A percentile compares a stretch with the other conserved stretches of the same genome.
These are phyloP conservation scores for Cyberlindnera misumaiensis DNA, from an alignment of 805 yeast species.

Conservation along the genomic window DNA sequence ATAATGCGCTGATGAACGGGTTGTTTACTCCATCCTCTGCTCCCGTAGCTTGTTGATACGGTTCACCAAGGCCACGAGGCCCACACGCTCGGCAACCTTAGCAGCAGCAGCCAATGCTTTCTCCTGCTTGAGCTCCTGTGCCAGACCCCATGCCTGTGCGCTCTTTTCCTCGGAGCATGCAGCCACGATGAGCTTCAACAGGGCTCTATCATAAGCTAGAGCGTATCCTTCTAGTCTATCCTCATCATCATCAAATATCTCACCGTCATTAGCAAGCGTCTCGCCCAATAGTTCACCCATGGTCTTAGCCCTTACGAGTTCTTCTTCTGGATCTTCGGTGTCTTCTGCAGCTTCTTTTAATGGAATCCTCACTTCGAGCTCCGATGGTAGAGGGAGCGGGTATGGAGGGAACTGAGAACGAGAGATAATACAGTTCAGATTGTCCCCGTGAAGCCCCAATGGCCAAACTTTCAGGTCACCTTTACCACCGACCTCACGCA, in stretches of 20 bases:
- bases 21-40: conserved; percentile 29
- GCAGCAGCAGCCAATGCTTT: conserved; percentile 79
- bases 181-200: conserved; percentile 67
- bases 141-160: conserved; percentile 64
- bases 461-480: conserved; percentile 82
- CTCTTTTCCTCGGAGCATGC: conserved; percentile 64
- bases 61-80: conserved; percentile 43
- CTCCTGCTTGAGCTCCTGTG: conserved; percentile 62
- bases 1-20: no score
- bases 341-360: conserved; percentile 26
- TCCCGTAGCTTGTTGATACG: conserved; percentile 51
- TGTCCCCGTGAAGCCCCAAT: conserved; percentile 64
- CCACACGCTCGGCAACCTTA: conserved; percentile 74
- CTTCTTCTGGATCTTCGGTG: conserved; percentile 48
- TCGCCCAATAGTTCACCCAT: conserved; percentile 59
- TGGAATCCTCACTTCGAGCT: conserved; percentile 66
- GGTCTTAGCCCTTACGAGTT: conserved; percentile 50
- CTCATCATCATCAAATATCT: conserved; percentile 36
- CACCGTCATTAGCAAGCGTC: conserved; percentile 40
- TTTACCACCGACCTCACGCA: conserved; percentile 40
- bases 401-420: conserved; percentile 68
- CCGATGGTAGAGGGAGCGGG: conserved; percentile 82
- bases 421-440: conserved; percentile 66
- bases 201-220: conserved; percentile 62
- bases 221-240: conserved; percentile 49